Evolutionary conservation across 2,329 filamentous ascomycete species (phyloP), one percentile per base, ranked within the genome.

Genomic region (Colletotrichum acutatum): DNA sequence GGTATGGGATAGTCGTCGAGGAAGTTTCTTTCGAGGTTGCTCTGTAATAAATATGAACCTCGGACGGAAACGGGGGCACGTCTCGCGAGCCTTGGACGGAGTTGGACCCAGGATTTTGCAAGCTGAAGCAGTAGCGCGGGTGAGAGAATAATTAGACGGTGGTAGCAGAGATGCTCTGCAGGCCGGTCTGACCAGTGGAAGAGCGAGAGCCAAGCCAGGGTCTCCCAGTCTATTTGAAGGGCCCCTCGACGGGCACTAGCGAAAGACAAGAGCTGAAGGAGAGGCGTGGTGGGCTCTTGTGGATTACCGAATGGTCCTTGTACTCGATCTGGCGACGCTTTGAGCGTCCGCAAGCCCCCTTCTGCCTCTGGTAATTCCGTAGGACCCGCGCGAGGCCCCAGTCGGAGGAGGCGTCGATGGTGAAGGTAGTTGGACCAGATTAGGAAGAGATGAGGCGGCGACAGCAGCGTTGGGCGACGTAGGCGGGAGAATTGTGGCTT

Each of bases 31-130:
- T 53, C 60, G 42, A 72, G 61, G 70, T 64, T 46, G 54, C 59
- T 26, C 60, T 69, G 59, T 57, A 70, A 65, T 70, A 72, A 70
- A 72, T 70, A 57, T 68, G 66, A 72, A 72, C 70, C 60, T 72
- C 60, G 66, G 70, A 72, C 70, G 70, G 70, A 54, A 26, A 60
- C 70, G 64, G 59, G 66, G 66, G 53, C 58, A 56, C 66, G 70
- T 70, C 66, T 72, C 70, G 59, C 59, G 60, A 53, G 66, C 66
- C 70, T 56, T 61, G 60, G 32, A 69, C 37, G 49, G 58, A 61
- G 57, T 59, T 52, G 54, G 66, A 59, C 56, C 62, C 19, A 64
- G 42, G 67, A 65, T 56, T 22, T 24, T 24, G 59, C 56, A 59
- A 49, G 53, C 59, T 70, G 70, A 72, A 60, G 70, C 66, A 65